Percentiles rank a stretch among this genome's conserved stretches.
These are phyloP conservation scores for Senecio squalidus DNA, from an alignment of 140 eudicot species.

Conservation along the genomic window DNA sequence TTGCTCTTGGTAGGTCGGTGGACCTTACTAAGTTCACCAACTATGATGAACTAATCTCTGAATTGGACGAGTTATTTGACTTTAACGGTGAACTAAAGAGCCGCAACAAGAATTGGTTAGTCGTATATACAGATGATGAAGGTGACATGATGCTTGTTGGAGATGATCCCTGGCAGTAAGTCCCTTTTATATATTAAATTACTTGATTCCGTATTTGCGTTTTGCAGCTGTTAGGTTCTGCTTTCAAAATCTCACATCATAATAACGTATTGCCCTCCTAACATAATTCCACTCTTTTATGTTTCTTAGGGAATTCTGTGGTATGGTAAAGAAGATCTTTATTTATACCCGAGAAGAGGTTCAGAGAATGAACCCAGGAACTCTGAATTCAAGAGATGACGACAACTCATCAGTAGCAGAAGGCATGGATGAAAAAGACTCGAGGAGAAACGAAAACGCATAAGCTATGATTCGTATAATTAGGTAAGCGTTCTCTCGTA, in stretches of 20 bases:
- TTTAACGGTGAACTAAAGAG: constrained; percentile 74
- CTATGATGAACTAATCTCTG: constrained; percentile 70
- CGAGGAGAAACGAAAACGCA: constrained; percentile 16
- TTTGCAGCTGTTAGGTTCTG: neutral
- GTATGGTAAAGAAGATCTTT: constrained; percentile 85
- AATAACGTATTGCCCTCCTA: too few species aligned
- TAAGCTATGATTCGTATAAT: constrained; percentile 14
- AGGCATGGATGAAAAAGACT: constrained; percentile 58
- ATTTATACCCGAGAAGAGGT: constrained; percentile 91
- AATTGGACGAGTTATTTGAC: constrained; percentile 74
- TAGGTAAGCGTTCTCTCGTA: too few species aligned
- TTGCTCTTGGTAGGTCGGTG: constrained; percentile 97
- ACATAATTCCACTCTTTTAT: neutral
- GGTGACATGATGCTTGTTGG: constrained; percentile 99
- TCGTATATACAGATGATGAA: constrained; percentile 90
- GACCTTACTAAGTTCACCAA: constrained; percentile 80
- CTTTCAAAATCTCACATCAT: too few species aligned
- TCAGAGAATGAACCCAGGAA: constrained; percentile 76
- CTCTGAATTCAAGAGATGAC: constrained; percentile 53
- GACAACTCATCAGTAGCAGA: constrained; percentile 61
- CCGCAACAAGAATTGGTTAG: constrained; percentile 65
- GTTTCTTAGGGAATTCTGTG: constrained; percentile 69
- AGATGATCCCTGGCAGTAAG: constrained; percentile 99
- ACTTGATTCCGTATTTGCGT: neutral
- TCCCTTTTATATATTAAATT: too few species aligned